These are phyloP conservation scores for Coccomyxa sp. DNA, from an alignment of 139 green algal genomes.

Conservation along the genomic window DNA sequence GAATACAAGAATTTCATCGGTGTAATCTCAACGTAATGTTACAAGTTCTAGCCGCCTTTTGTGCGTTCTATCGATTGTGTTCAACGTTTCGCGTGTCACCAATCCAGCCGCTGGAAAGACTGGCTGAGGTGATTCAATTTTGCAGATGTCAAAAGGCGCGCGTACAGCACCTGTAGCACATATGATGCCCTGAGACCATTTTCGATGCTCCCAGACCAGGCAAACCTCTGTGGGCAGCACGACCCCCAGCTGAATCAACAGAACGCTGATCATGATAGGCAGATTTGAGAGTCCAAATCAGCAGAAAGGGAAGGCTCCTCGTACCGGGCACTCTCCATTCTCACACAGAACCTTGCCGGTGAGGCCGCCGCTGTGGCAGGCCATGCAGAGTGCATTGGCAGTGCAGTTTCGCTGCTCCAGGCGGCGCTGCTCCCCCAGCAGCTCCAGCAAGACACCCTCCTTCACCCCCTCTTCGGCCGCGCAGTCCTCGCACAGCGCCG, in stretches of 20 bases:
- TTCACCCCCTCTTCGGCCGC: constrained; percentile 8
- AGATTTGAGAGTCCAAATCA: neutral
- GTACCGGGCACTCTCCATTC: constrained; percentile 58
- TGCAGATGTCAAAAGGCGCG: neutral
- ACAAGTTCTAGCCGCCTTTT: no score
- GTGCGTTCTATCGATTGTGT: no score
- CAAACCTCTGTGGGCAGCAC: neutral
- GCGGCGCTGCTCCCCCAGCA: constrained; percentile 9
- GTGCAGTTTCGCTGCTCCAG: constrained; percentile 7
- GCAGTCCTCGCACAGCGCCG: constrained; percentile 45
- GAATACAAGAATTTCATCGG: no score
- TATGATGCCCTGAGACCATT: neutral
- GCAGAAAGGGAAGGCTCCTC: neutral
- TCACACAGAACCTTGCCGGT: constrained; percentile 48
- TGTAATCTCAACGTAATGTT: no score
- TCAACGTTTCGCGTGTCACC: no score
- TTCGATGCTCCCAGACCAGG: neutral
- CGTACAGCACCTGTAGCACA: neutral
- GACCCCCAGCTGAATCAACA: neutral
- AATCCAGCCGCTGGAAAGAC: neutral
- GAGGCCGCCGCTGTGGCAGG: constrained; percentile 57
- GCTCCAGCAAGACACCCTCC: constrained; percentile 16
- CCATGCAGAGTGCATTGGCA: constrained; percentile 31
- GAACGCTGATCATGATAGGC: neutral
- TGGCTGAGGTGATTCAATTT: neutral